Percentiles rank a stretch among this genome's conserved stretches.
Evolutionary conservation across 192 early-diverging fungal species (phyloP).

Genomic region (Backusella mclennaniae): DNA sequence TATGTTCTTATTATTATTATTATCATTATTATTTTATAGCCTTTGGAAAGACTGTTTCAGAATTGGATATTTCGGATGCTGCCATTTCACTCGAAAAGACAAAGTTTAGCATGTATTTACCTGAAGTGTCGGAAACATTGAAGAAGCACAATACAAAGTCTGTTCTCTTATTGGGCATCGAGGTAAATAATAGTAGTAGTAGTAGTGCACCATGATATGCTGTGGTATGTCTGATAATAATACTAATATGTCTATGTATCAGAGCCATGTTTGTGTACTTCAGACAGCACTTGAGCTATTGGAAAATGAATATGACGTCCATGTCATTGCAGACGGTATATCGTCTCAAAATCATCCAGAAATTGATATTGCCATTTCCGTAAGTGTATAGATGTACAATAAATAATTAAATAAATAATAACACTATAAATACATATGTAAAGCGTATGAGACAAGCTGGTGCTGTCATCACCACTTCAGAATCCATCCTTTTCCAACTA

Average conservation of each 20-base stretch:
- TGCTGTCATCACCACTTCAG: conserved; percentile 74
- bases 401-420: neutral
- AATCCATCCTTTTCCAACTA: conserved; percentile 75
- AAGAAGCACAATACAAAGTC: conserved; percentile 55
- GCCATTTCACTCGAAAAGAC: conserved; percentile 66
- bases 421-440: neutral
- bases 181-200: conserved; percentile 46
- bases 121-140: conserved; percentile 54
- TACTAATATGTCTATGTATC: neutral
- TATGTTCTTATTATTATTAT: neutral
- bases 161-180: conserved; percentile 88
- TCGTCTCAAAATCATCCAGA: conserved; percentile 85
- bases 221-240: neutral
- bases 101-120: conserved; percentile 87
- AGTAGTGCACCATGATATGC: neutral
- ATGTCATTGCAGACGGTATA: conserved; percentile 92
- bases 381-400: conserved; percentile 37
- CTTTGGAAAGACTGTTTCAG: conserved; percentile 74
- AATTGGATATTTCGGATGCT: conserved; percentile 72
- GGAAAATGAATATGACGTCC: conserved; percentile 73
- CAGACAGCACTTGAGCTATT: conserved; percentile 93
- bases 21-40: conserved; percentile 18
- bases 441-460: conserved; percentile 64
- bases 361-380: conserved; percentile 75
- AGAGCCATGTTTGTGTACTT: conserved; percentile 92